Evolutionary conservation across 192 early-diverging fungal genomes (phyloP), one percentile per base, ranked within the genome.

Genomic region (Umbelopsis isabellina): DNA sequence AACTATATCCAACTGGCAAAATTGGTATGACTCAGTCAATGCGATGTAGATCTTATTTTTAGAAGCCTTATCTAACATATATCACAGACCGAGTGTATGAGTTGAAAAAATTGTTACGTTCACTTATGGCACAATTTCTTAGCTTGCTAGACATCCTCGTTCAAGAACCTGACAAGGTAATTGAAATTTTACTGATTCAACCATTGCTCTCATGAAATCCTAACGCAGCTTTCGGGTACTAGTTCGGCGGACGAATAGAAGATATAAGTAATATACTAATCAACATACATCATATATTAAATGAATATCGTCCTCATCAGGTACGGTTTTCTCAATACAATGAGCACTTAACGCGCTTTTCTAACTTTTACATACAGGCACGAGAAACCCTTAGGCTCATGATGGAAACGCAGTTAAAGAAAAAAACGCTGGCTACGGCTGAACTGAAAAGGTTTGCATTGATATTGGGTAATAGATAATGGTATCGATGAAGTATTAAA

Each of bases 211-310:
- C 6, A 10, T 41, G 0, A 41, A 6, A 41, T 41, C 37, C 37
- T 41, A 41, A 41, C 37, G 10, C 6, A 9, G 13, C 37, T 67
- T 51, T n/a, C 25, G 6, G 20, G 3, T 78, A 71, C 18, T 82
- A 87, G 85, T 88, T 79, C 71, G 75, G 74, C n/a, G 71, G 76
- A 3, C 84, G 85, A n/a, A 83, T 87, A 2, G 87, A 91, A 41
- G 83, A 89, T 48, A 83, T 94, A 58, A 83, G 89, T 66, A 79
- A 84, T 13, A 86, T 92, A 23, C 82, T 94, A 35, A 84, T 91
- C 68, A 93, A 94, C 68, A 89, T 90, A 78, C 91, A 94, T 78
- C 91, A 93, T 72, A 82, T 94, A 37, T 78, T 94, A n/a, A 93
- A 94, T 78, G 90, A 91, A 70, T 93, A 91, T 66, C 85, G 93